Evolutionary conservation across 352 stramenopile genomes (phyloP).

Genomic region (Phytophthora aleatoria): DNA sequence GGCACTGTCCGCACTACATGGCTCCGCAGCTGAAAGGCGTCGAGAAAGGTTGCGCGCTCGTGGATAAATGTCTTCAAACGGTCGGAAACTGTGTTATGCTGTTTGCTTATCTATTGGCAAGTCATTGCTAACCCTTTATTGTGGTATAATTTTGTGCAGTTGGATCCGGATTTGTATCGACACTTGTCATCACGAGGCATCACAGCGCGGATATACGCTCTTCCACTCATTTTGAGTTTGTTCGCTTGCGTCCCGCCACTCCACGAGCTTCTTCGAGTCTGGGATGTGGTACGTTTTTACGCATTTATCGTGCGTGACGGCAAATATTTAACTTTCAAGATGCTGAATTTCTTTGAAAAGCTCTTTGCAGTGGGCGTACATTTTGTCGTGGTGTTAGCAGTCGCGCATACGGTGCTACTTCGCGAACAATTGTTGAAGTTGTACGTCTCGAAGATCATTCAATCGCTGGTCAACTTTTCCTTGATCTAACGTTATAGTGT

Average conservation of each 20-base stretch:
- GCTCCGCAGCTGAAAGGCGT: conserved; percentile 86
- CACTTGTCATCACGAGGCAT: conserved; percentile 80
- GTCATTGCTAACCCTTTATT: background rate
- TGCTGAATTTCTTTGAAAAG: conserved; percentile 33
- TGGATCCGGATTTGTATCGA: conserved; percentile 82
- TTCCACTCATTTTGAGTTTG: conserved; percentile 88
- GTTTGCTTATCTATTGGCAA: conserved; percentile 4
- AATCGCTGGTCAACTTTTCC: background rate
- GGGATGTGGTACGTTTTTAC: conserved; percentile 78
- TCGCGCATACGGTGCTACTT: conserved; percentile 88
- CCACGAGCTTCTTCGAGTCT: conserved; percentile 88
- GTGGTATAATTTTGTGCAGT: conserved; percentile 30
- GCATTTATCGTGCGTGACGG: background rate
- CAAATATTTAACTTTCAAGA: background rate
- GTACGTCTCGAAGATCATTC: conserved; percentile 33
- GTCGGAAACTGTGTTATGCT: conserved; percentile 28
- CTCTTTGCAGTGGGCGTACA: conserved; percentile 92
- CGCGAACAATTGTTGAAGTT: conserved; percentile 82
- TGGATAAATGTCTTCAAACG: conserved; percentile 82
- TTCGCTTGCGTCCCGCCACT: conserved; percentile 91
- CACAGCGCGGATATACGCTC: conserved; percentile 85
- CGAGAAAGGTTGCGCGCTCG: conserved; percentile 77
- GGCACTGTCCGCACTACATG: conserved; percentile 91
- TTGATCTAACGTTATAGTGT: background rate
- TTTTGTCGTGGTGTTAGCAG: conserved; percentile 90